A percentile compares a stretch with the other conserved stretches of the same genome.
Evolutionary conservation across 371 early-diverging fungal genomes (phyloP).

Genomic region (Umbelopsis sp.): DNA sequence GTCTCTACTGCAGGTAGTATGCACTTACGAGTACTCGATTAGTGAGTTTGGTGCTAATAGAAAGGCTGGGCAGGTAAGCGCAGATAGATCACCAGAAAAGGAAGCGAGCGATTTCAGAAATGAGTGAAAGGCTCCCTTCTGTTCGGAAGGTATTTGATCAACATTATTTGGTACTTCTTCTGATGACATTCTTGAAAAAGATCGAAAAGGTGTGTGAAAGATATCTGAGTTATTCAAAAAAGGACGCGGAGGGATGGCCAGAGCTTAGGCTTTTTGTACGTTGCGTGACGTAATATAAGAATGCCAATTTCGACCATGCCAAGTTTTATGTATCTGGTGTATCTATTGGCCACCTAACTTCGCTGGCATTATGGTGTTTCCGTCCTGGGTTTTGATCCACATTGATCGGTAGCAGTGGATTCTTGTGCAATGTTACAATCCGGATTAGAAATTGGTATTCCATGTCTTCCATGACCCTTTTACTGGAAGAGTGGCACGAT

Average conservation of each 20-base stretch:
- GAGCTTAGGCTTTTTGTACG: background rate
- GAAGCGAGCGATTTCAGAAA: conserved; percentile 72
- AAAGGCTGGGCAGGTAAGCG: conserved; percentile 77
- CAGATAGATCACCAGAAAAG: conserved; percentile 78
- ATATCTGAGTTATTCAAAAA: conserved; percentile 1
- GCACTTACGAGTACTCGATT: conserved; percentile 74
- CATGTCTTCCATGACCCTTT: too few species aligned
- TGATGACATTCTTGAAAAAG: background rate
- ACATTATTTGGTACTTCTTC: conserved; percentile 36
- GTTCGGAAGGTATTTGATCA: conserved; percentile 61
- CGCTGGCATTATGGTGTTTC: too few species aligned
- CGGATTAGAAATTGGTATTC: too few species aligned
- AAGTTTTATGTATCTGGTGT: too few species aligned
- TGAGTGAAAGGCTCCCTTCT: conserved; percentile 67
- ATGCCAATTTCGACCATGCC: background rate
- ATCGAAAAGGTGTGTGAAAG: background rate
- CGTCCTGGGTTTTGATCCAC: too few species aligned
- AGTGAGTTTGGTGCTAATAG: conserved; percentile 71
- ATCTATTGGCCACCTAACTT: too few species aligned
- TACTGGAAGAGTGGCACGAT: too few species aligned
- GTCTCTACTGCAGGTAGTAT: background rate
- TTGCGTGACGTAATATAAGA: conserved; percentile 1
- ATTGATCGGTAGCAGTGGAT: too few species aligned
- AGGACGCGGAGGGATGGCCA: background rate
- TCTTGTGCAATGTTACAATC: too few species aligned